Evolutionary conservation across 2,329 filamentous ascomycete species (phyloP), one percentile per base, ranked within the genome.

Genomic region (Torrubiellomyces zombiae): DNA sequence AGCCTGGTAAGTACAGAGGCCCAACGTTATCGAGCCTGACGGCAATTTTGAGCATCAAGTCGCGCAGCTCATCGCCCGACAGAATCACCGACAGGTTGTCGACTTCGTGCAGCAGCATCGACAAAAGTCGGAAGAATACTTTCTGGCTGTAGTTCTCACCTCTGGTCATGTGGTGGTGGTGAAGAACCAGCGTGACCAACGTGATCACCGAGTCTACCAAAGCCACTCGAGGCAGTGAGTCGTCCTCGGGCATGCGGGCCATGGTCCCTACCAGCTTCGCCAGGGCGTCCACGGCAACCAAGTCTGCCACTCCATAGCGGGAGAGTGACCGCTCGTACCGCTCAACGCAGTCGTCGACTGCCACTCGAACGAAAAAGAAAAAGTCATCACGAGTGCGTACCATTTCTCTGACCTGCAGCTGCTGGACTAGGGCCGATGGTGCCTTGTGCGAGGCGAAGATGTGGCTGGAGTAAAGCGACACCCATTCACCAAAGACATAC

Each of bases 401-500:
- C 11, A 89, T 59, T 32, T 76, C 67, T 35, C 68, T 67, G 28
- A 73, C 63, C 39, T 86, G 76, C 42, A 95, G 58, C 48, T 95
- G 86, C 39, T 77, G 72, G 22, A 94, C 67, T 49, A 95, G 95
- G 2, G 79, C 68, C 5, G 66, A 56, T 27, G 73, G 61, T 1
- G 75, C 67, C 42, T 76, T 78, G 32, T 82, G 76, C 4, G 75
- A 73, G 4, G 75, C 70, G 36, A 75, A 71, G n/a, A 72, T 66
- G 38, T 82, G 80, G 48, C 77, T 77, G 53, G 66, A 76, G n/a
- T n/a, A n/a, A 6, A 94, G 65, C 31, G 76, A 73, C 15, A 86
- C 68, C 89, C 89, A 98, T 53, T 98, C 89, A 21, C 86, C 83
- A 42, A 98, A 94, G 12, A 94, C 66, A 44, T 98, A 95, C 38